Evolutionary conservation across 768 basidiomycete species (phyloP).

Genomic region (Fomitopsis pulvina): DNA sequence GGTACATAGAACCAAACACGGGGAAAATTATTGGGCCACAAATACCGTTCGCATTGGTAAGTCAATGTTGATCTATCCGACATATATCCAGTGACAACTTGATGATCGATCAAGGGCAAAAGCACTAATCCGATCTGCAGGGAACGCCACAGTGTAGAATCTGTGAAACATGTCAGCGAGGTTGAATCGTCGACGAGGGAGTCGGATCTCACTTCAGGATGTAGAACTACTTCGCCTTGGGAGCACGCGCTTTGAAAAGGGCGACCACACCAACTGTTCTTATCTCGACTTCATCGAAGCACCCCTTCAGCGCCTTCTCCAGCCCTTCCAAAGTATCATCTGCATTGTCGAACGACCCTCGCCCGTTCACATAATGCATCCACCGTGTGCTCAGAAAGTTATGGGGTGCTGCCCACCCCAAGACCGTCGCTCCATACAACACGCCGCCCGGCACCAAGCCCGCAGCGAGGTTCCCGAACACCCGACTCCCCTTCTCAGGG

Average conservation of each 20-base stretch:
- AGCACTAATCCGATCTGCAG: no score
- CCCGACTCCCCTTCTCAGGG: slow-evolving; percentile 8
- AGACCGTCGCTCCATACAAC: slow-evolving; percentile 15
- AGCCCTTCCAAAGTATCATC: slow-evolving; percentile 6
- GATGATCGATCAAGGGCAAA: no score
- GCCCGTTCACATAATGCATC: slow-evolving; percentile 9
- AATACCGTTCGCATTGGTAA: no score
- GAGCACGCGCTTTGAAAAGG: slow-evolving; percentile 10
- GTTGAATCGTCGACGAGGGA: no score
- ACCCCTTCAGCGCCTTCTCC: slow-evolving; percentile 3
- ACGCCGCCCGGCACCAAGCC: slow-evolving; percentile 8
- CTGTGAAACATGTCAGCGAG: no score
- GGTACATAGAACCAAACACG: no score
- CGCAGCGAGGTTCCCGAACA: slow-evolving; percentile 1
- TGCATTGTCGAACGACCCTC: slow-evolving; percentile 11
- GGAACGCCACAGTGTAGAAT: no score
- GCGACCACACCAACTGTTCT: slow-evolving; percentile 10
- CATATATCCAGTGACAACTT: no score
- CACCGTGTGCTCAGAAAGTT: slow-evolving; percentile 9
- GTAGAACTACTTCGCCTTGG: no score
- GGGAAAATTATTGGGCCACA: no score
- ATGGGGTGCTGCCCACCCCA: slow-evolving; percentile 10
- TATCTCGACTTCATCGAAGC: slow-evolving; percentile 14
- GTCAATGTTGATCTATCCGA: no score
- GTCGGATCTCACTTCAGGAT: no score